Evolutionary conservation across 495 filamentous ascomycete species (phyloP).

Genomic region (Neurospora sp.): DNA sequence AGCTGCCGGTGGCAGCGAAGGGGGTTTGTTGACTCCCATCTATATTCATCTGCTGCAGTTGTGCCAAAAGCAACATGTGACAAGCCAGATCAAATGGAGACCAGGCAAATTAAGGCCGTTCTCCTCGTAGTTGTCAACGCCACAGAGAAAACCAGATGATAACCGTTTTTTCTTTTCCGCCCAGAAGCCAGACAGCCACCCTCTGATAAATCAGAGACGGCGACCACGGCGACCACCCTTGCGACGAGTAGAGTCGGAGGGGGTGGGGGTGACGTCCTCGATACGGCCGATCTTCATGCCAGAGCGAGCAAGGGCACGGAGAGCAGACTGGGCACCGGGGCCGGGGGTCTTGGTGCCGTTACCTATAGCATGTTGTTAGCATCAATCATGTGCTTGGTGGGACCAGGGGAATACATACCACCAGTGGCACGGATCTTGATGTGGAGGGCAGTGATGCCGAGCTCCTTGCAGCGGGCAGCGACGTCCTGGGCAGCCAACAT

Average conservation of each 20-base stretch:
- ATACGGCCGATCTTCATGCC: constrained; percentile 99
- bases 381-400: neutral
- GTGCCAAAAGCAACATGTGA: constrained; percentile 45
- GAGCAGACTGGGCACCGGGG: constrained; percentile 95
- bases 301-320: constrained; percentile 93
- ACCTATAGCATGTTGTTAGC: constrained; percentile 33
- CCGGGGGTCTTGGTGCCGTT: constrained; percentile 99
- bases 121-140: constrained; percentile 56
- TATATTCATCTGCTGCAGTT: constrained; percentile 32
- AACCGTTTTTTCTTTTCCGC: constrained; percentile 24
- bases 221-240: constrained; percentile 99
- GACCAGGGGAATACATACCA: constrained; percentile 43
- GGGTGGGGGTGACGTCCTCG: constrained; percentile 98
- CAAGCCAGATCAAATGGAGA: constrained; percentile 46
- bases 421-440: constrained; percentile 99
- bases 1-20: neutral
- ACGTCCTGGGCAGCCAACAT: constrained; percentile 99
- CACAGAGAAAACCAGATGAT: constrained; percentile 40
- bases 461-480: constrained; percentile 94
- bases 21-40: constrained; percentile 19
- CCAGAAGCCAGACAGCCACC: constrained; percentile 25
- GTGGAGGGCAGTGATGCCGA: constrained; percentile 97
- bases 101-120: constrained; percentile 56
- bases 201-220: constrained; percentile 63
- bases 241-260: constrained; percentile 95